phyloP scores from a whole-genome alignment of 1,284 basidiomycete species.

The Puccinia hordei region DNA sequence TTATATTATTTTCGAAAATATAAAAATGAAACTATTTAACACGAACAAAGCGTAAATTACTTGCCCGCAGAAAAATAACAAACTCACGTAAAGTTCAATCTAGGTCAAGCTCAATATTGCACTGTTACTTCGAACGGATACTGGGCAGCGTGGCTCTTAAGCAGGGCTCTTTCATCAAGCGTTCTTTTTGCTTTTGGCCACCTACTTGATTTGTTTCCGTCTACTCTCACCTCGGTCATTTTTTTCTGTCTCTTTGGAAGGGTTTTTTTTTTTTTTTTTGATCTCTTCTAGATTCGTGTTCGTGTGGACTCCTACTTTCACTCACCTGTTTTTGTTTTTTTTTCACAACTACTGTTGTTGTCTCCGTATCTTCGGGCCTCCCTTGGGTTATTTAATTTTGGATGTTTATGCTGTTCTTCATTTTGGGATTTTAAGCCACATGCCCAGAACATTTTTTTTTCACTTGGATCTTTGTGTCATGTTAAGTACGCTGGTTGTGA shows the following conservation, averaged over 20 bases:
- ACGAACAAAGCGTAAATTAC: conserved; percentile 8
- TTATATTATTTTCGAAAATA: background rate
- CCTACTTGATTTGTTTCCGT: too few species aligned
- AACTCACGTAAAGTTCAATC: background rate
- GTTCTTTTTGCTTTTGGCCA: too few species aligned
- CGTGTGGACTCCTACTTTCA: too few species aligned
- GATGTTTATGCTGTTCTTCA: background rate
- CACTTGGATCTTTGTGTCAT: too few species aligned
- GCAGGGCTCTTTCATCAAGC: background rate
- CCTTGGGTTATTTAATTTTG: background rate
- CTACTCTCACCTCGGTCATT: too few species aligned
- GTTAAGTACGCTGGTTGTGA: too few species aligned
- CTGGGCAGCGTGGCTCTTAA: background rate
- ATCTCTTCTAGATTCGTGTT: too few species aligned
- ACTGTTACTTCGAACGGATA: background rate
- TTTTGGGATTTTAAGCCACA: background rate
- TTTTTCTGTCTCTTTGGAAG: background rate
- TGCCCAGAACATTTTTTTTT: background rate
- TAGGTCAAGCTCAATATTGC: background rate
- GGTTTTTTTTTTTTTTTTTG: too few species aligned
- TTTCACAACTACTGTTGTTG: background rate
- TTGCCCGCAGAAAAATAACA: background rate
- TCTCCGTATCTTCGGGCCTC: background rate
- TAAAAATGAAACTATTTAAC: background rate
- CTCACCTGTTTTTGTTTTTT: background rate